Evolutionary conservation across 2,329 filamentous ascomycete species (phyloP), one percentile per base, ranked within the genome.

Genomic region (Talaromyces sp.): DNA sequence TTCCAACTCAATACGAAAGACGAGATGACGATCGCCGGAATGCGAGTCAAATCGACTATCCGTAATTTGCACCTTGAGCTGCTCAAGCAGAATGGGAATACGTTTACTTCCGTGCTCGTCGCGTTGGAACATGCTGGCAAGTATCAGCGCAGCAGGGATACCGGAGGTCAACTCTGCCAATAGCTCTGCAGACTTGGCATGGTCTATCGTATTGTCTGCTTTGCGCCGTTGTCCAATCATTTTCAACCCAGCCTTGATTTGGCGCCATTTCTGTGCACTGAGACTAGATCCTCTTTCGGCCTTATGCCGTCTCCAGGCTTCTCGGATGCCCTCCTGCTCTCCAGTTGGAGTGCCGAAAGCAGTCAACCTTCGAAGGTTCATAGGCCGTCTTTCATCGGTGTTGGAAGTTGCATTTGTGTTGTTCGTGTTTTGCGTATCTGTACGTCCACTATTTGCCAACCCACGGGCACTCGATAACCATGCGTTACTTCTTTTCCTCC

Each of bases 81-180:
- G 95, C 77, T 99, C 95, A 7, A 99, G 84, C 3, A 99, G 85
- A 62, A 99, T 93, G 0, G 95, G 95, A 65, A 99, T 97, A 66
- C 93, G 88, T 79, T 92, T 95, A 78, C 96, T 95, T 58, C 94
- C 93, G 72, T 97, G 92, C 77, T 99, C 95, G 71, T 99, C 95
- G 65, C 95, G 87, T 79, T 98, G 95, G 71, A 98, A 95, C 91
- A 98, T 97, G 74, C 93, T 97, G 8, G 95, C 95, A 61, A 99
- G 82, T 78, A 99, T 96, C 65, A 99, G 82, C 22, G 94, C 95
- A 27, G 95, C 95, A 3, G 95, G 95, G 1, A 93, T 92, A 62
- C 93, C 95, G 50, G 95, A 96, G 58, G 95, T 87, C 43, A 99
- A 82, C 77, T 99, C 95, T 1, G 95, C 95, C 86, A 99, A 94